Conservation (phyloP, 306 rosid genomes). For the Hylodesmum podocarpum region DNA sequence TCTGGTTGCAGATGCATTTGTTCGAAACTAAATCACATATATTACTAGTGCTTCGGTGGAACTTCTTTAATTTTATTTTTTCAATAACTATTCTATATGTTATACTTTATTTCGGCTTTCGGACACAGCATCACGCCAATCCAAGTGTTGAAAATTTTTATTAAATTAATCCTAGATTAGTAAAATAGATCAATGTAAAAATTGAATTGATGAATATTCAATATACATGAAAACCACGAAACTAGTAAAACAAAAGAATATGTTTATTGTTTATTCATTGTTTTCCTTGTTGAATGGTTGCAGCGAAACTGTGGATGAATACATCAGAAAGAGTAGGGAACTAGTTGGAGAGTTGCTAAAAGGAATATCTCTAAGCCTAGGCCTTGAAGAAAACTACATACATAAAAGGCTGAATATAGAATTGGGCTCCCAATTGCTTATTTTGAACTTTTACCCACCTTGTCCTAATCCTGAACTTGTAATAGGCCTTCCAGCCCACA, state of each 20-base stretch:
- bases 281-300: background rate
- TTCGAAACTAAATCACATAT: too few relatives aligned
- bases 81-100: too few relatives aligned
- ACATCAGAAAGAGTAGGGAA: conserved; percentile 25
- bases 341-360: conserved; percentile 42
- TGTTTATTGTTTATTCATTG: background rate
- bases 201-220: too few relatives aligned
- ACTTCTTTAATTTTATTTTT: too few relatives aligned
- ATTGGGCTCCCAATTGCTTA: conserved; percentile 33
- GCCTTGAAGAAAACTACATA: conserved; percentile 40
- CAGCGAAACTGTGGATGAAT: conserved; percentile 47
- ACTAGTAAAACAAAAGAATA: background rate
- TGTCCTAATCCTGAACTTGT: conserved; percentile 61
- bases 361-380: conserved; percentile 54
- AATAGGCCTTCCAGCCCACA: conserved; percentile 57
- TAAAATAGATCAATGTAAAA: too few relatives aligned
- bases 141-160: too few relatives aligned
- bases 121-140: too few relatives aligned
- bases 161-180: too few relatives aligned
- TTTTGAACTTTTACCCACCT: conserved; percentile 53
- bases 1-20: too few relatives aligned
- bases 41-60: too few relatives aligned
- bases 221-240: too few relatives aligned
- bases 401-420: conserved; percentile 28
- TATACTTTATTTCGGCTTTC: too few relatives aligned